Base-by-base conservation (phyloP, 2,329 filamentous ascomycete species). In the Colletotrichum spaethianum region DNA sequence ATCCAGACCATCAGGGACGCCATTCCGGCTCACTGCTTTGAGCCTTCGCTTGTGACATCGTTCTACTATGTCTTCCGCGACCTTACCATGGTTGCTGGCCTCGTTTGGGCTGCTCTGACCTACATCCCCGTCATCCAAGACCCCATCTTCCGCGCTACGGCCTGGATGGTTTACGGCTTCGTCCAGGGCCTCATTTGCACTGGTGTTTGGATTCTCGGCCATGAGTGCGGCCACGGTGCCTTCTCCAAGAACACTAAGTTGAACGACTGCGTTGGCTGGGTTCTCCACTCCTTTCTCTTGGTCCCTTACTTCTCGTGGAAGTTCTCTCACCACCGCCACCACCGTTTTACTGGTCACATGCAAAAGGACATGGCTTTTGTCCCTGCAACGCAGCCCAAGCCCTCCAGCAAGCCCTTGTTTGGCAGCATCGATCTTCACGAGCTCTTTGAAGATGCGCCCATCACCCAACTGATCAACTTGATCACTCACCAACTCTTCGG, bases 271-370 rank as follows among this genome's bases (percentile, higher is more conserved):
- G 83, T 91, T 67, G 92, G 92, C 72, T 92, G 91, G 84, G 79
- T 87, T 60, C 81, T 90, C n/a, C 92, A 94, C 85, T 92, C 89
- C 8, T 84, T 87, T 71, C 85, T 93, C 48, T 80, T 92, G 73
- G 91, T 92, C 2, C 92, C 92, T 4, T 94, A 91, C 83, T 93
- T 93, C 83, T 90, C 89, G 60, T 94, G 92, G 92, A 91, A 92
- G 82, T 90, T 90, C 79, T 91, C 88, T 40, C 92, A 94, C 80
- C 87, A 88, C 71, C 88, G 91, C 62, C 92, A 94, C 81, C 92
- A 94, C 83, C 88, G 88, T 75, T 92, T 89, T 81, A 90, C 90
- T 55, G 90, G 90, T 75, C 88, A 93, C 82, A 90, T 92, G 83
- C 87, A 90, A 70, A 91, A 90, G 83, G 91, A 93, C 79, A 91